Conservation (phyloP, 192 early-diverging fungal species). For the Rhizophagus clarus region DNA sequence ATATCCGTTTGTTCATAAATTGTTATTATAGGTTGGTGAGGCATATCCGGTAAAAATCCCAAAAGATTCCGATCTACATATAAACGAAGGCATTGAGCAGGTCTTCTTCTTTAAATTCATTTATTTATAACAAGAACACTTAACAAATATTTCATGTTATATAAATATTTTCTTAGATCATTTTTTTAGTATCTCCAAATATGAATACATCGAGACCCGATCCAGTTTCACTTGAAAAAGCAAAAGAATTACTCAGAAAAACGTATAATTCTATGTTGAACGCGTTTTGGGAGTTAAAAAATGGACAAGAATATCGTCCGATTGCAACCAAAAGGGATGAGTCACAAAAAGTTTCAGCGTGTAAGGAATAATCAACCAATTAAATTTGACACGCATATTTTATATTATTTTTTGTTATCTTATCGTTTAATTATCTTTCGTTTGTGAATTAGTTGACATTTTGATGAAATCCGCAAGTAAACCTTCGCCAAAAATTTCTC, state of each 20-base stretch:
- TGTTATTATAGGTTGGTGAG: not conserved
- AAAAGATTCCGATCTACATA: not conserved
- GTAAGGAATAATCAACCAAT: not conserved
- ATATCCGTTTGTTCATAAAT: not conserved
- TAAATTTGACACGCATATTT: not conserved
- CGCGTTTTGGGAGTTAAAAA: conserved; percentile 7
- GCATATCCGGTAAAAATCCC: conserved; percentile 11
- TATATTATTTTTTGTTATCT: too few relatives aligned
- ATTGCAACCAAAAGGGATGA: not conserved
- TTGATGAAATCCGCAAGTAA: not conserved
- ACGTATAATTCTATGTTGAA: conserved; percentile 5
- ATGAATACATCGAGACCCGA: conserved; percentile 8
- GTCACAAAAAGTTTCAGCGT: not conserved
- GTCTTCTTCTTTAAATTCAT: not conserved
- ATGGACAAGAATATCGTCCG: not conserved
- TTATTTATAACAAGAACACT: not conserved
- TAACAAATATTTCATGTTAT: not conserved
- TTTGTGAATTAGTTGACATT: conserved; percentile 10
- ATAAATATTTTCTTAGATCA: not conserved
- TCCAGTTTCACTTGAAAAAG: not conserved
- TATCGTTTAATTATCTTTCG: not conserved
- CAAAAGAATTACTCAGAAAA: conserved; percentile 12
- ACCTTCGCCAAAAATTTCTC: not conserved
- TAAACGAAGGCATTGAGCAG: conserved; percentile 4
- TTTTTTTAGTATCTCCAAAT: conserved; percentile 25